Base-by-base conservation (phyloP, 1,284 basidiomycete species). In the Thecaphora thlaspeos region DNA sequence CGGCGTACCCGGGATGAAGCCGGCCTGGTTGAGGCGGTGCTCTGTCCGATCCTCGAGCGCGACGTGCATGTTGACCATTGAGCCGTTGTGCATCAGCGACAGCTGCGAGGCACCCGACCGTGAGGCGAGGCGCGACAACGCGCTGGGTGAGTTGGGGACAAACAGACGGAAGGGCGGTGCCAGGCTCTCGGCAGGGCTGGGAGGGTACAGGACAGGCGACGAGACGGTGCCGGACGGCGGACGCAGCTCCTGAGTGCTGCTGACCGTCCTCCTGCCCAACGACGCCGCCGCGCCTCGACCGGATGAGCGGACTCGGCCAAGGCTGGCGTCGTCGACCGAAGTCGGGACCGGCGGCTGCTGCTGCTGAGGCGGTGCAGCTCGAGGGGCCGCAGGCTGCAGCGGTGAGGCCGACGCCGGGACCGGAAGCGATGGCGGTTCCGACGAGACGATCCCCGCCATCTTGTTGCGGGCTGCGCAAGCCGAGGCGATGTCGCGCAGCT, bases 41-140 rank as follows among this genome's bases (percentile, higher is more conserved):
- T 71, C 70, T 26, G 46, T 48, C 14, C 50, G 56, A 26, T 67
- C 57, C 38, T 68, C 70, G 30, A 79, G 60, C 4, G 71, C 79
- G 12, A 80, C 65, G 43, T 80, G 79, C 80, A 80, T 80, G 44
- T 80, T 79, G 54, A 80, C 61, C 78, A 80, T 80, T 21, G 62
- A 62, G 14, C 78, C 79, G 23, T 75, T 78, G 34, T 75, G 75
- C 34, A 78, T 75, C 30, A 79, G 70, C 18, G 78, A 79, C 30
- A 70, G 46, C 49, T 70, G 70, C 17, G 71, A 72, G 18, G 58
- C 56, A 22, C 49, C 51, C 14, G 59, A 51, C 50, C 72, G 43
- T 47, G 43, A 46, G 38, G 50, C 28, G 47, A 60, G 30, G 46
- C 65, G 39, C 42, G 59, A 38, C 24, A 58, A 49, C 39, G 46